phyloP scores from a whole-genome alignment of 495 filamentous ascomycete genomes.

The Tuber borchii region DNA sequence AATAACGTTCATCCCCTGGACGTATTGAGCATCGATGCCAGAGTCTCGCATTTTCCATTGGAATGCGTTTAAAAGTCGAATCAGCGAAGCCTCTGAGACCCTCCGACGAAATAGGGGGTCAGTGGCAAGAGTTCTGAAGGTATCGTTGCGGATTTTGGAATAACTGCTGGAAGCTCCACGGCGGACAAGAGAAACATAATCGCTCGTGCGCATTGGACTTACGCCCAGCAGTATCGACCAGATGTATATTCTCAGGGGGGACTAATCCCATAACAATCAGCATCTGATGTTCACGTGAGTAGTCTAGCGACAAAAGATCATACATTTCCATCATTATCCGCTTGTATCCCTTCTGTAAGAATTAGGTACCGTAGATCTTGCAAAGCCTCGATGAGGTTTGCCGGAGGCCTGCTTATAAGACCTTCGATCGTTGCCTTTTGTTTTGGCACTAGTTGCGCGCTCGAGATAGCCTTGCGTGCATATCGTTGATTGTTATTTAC shows the following conservation, averaged over 20 bases:
- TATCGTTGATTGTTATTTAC: conserved; percentile 27
- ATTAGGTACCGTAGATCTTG: conserved; percentile 39
- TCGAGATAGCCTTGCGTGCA: conserved; percentile 30
- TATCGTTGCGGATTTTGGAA: conserved; percentile 95
- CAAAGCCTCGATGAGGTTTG: conserved; percentile 35
- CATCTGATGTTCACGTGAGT: conserved; percentile 8
- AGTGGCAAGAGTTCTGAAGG: conserved; percentile 89
- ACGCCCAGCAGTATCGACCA: conserved; percentile 90
- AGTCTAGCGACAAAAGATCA: neutral
- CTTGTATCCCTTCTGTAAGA: conserved; percentile 37
- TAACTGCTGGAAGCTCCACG: conserved; percentile 90
- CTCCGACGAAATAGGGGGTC: conserved; percentile 92
- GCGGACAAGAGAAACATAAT: conserved; percentile 83
- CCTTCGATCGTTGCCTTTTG: conserved; percentile 36
- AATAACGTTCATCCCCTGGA: conserved; percentile 99
- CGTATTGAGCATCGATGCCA: conserved; percentile 60
- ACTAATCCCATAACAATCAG: conserved; percentile 50
- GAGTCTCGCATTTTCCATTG: conserved; percentile 89
- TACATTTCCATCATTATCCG: conserved; percentile 42
- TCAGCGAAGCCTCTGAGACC: conserved; percentile 90
- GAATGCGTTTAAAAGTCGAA: conserved; percentile 90
- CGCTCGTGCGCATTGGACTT: conserved; percentile 71
- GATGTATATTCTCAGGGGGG: conserved; percentile 85
- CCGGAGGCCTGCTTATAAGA: conserved; percentile 39
- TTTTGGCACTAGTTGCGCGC: conserved; percentile 24